phyloP scores from a whole-genome alignment of 78 protist genomes.

The Guillardia theta region DNA sequence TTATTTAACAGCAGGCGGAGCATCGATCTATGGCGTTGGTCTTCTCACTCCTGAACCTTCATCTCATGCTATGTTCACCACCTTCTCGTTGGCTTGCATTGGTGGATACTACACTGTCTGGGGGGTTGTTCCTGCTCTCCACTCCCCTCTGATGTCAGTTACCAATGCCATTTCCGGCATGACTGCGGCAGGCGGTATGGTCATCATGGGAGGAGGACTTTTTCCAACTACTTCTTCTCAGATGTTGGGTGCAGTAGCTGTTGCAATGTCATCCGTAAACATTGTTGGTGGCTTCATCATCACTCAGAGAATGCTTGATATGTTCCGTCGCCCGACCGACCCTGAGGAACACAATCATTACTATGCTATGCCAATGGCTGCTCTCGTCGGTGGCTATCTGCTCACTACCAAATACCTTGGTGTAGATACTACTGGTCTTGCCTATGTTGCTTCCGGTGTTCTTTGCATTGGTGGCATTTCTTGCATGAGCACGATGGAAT shows the following conservation, averaged over 20 bases:
- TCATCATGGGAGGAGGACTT: constrained; percentile 52
- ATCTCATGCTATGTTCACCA: constrained; percentile 52
- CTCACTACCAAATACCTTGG: background rate
- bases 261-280: constrained; percentile 85
- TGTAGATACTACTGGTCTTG: background rate
- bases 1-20: background rate
- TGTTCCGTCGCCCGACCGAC: constrained; percentile 72
- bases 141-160: constrained; percentile 96
- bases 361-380: constrained; percentile 51
- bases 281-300: constrained; percentile 94
- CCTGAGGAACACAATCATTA: constrained; percentile 49
- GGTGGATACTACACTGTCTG: constrained; percentile 66
- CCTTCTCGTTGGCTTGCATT: constrained; percentile 79
- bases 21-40: background rate
- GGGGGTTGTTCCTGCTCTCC: constrained; percentile 97
- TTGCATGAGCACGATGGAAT: constrained; percentile 8
- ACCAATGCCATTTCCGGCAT: constrained; percentile 98
- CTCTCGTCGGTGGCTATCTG: constrained; percentile 5
- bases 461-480: constrained; percentile 48
- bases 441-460: constrained; percentile 16
- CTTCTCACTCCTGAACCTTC: background rate
- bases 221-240: background rate
- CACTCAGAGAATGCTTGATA: constrained; percentile 94
- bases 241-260: constrained; percentile 75
- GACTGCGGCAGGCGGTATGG: constrained; percentile 91